Evolutionary conservation across 1,284 basidiomycete species (phyloP).

Genomic region (Moesziomyces antarcticus): DNA sequence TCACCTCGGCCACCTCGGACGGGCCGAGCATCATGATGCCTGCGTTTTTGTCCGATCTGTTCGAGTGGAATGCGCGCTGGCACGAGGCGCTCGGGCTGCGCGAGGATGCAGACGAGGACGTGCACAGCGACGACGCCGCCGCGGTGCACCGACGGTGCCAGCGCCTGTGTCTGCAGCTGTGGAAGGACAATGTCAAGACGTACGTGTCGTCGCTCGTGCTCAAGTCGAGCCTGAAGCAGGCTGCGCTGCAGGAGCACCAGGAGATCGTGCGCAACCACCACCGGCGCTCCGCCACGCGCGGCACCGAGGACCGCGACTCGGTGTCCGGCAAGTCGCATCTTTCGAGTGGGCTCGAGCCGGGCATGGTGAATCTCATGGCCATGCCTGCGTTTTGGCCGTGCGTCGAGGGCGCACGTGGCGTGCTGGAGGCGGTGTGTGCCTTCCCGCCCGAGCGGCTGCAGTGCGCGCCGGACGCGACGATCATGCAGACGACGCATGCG

Average conservation of each 20-base stretch:
- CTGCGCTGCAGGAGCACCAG: conserved; percentile 43
- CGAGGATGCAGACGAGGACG: conserved; percentile 35
- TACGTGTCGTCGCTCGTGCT: conserved; percentile 48
- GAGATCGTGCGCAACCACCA: conserved; percentile 46
- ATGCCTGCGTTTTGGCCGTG: conserved; percentile 54
- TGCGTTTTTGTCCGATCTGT: conserved; percentile 41
- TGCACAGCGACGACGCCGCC: conserved; percentile 20
- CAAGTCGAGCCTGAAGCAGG: conserved; percentile 45
- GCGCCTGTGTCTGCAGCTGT: conserved; percentile 35
- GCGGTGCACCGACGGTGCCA: conserved; percentile 30
- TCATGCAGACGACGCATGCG: conserved; percentile 42
- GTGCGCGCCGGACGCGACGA: conserved; percentile 40
- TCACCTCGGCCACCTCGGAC: conserved; percentile 37
- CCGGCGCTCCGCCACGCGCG: conserved; percentile 35
- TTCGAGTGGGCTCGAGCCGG: conserved; percentile 28
- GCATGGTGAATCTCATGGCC: conserved; percentile 43
- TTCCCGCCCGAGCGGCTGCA: conserved; percentile 27
- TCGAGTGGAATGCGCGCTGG: conserved; percentile 47
- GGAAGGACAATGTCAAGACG: conserved; percentile 50
- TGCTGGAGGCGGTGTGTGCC: conserved; percentile 37
- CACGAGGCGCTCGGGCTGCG: conserved; percentile 32
- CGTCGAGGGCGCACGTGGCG: conserved; percentile 40
- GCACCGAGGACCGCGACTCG: conserved; percentile 40
- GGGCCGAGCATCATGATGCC: conserved; percentile 51
- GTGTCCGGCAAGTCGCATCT: conserved; percentile 31